Percentiles rank a stretch among this genome's conserved stretches.
These are phyloP conservation scores for Phoenix roebelenii DNA, from an alignment of 176 grass and related monocot genomes.

Conservation along the genomic window DNA sequence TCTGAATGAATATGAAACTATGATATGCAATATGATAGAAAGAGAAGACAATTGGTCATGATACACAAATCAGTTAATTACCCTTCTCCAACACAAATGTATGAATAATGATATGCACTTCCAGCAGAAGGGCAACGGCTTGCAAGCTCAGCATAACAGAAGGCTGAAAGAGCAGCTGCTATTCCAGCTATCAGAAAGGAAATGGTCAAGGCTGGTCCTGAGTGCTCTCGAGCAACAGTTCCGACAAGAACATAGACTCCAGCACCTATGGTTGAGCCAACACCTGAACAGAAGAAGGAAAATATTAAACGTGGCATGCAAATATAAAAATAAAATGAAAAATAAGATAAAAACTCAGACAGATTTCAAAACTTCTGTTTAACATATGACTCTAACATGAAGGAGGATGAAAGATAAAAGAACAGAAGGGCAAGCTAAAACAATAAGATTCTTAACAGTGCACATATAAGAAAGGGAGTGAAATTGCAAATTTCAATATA, in stretches of 20 bases:
- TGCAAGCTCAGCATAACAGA: conserved; percentile 82
- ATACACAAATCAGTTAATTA: conserved; percentile 23
- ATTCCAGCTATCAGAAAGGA: conserved; percentile 85
- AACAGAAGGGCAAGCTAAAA: not conserved
- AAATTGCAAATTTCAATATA: no score
- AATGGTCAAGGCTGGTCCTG: conserved; percentile 62
- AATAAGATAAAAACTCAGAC: not conserved
- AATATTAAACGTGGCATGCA: not conserved
- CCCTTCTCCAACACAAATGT: conserved; percentile 79
- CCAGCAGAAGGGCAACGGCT: conserved; percentile 79
- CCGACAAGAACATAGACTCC: conserved; percentile 78
- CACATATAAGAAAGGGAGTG: not conserved
- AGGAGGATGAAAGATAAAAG: conserved; percentile 1
- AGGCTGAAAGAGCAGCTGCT: conserved; percentile 71
- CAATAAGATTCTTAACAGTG: not conserved
- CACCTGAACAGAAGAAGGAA: conserved; percentile 39
- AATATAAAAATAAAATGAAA: not conserved
- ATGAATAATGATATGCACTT: conserved; percentile 78
- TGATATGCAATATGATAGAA: no score
- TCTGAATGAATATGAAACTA: no score
- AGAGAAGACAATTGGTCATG: no score
- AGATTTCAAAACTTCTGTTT: no score
- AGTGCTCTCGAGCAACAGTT: conserved; percentile 65
- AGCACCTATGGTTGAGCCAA: conserved; percentile 77
- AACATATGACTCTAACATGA: not conserved